Evolutionary conservation across 495 filamentous ascomycete species (phyloP).

Genomic region (Wilcoxina mikolae): DNA sequence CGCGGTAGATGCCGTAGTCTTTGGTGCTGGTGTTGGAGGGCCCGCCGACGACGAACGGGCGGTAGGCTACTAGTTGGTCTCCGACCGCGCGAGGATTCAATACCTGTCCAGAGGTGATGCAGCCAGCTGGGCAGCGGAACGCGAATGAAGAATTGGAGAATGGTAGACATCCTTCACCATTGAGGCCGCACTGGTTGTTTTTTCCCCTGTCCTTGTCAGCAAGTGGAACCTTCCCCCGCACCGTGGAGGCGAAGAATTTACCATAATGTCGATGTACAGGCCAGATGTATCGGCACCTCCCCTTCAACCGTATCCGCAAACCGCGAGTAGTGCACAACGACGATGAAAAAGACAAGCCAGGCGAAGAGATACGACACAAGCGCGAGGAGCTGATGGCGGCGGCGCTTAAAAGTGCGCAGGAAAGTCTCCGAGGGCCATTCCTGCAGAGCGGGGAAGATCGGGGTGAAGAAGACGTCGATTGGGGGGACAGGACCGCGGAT

Average conservation of each 20-base stretch:
- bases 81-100: slow-evolving; percentile 63
- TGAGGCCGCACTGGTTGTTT: slow-evolving; percentile 60
- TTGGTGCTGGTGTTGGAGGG: slow-evolving; percentile 37
- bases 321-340: slow-evolving; percentile 50
- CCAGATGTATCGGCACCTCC: slow-evolving; percentile 47
- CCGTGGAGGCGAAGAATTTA: slow-evolving; percentile 23
- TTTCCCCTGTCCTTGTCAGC: slow-evolving; percentile 48
- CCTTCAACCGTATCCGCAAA: slow-evolving; percentile 51
- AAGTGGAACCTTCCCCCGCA: neutral
- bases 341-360: slow-evolving; percentile 60
- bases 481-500: slow-evolving; percentile 55
- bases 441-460: slow-evolving; percentile 54
- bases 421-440: slow-evolving; percentile 50
- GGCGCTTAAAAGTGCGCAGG: slow-evolving; percentile 48
- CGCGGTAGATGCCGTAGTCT: slow-evolving; percentile 47
- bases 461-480: slow-evolving; percentile 47
- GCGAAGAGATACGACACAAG: slow-evolving; percentile 46
- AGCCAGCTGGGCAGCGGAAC: slow-evolving; percentile 71
- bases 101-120: slow-evolving; percentile 43
- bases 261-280: slow-evolving; percentile 51
- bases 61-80: slow-evolving; percentile 53
- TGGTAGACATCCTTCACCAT: slow-evolving; percentile 68
- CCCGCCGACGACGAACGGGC: slow-evolving; percentile 59
- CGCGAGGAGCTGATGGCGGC: slow-evolving; percentile 42
- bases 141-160: slow-evolving; percentile 54